Percentiles rank a stretch among this genome's conserved stretches.
phyloP scores from a whole-genome alignment of 177 flowering plant species.

The Tripterygium wilfordii region DNA sequence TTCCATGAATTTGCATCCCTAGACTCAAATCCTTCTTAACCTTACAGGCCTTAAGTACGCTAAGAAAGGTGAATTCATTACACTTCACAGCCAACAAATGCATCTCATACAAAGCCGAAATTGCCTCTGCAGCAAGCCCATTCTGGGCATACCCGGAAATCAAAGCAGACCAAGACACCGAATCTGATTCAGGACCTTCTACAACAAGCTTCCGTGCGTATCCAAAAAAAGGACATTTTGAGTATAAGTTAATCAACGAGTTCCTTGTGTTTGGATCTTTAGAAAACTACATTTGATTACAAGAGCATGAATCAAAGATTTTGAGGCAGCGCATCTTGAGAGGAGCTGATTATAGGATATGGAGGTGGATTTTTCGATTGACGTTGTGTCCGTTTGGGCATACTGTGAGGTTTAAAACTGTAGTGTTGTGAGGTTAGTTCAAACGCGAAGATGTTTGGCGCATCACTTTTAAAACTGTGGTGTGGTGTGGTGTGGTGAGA shows the following conservation, averaged over 20 bases:
- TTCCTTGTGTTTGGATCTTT: slow-evolving; percentile 13
- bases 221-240: slow-evolving; percentile 28
- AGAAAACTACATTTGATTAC: slow-evolving; percentile 28
- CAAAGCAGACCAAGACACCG: slow-evolving; percentile 66
- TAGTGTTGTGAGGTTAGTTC: too few species aligned
- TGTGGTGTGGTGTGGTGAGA: too few species aligned
- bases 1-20: slow-evolving; percentile 60
- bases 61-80: slow-evolving; percentile 56
- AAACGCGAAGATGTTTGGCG: too few species aligned
- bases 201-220: slow-evolving; percentile 54
- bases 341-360: slow-evolving; percentile 33
- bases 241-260: slow-evolving; percentile 21
- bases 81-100: slow-evolving; percentile 40
- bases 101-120: slow-evolving; percentile 40
- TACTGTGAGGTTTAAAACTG: too few species aligned
- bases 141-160: slow-evolving; percentile 63
- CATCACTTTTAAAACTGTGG: too few species aligned
- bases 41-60: slow-evolving; percentile 64
- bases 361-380: slow-evolving; percentile 12
- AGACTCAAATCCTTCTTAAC: slow-evolving; percentile 26
- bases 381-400: too few species aligned
- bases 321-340: slow-evolving; percentile 32
- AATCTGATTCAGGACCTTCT: slow-evolving; percentile 50
- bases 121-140: slow-evolving; percentile 47
- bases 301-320: slow-evolving; percentile 40